phyloP scores from a whole-genome alignment of 2,329 filamentous ascomycete genomes.

The Pseudogymnoascus sp. region DNA sequence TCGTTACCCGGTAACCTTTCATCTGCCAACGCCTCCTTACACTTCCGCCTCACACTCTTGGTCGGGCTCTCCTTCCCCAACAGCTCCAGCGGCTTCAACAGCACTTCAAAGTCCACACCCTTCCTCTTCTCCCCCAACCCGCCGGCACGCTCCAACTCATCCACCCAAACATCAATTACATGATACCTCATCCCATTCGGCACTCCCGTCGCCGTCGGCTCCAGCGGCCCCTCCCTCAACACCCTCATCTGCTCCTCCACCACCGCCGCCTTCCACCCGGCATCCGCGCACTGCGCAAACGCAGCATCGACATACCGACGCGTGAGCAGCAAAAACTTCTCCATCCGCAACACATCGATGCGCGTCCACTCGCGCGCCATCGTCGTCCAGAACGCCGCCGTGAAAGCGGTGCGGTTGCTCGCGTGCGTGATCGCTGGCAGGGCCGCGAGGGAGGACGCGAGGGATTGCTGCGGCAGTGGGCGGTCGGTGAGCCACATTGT shows the following conservation, averaged over 20 bases:
- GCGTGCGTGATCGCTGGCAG: slow-evolving; percentile 54
- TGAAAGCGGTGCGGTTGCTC: slow-evolving; percentile 36
- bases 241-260: slow-evolving; percentile 39
- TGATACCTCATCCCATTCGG: slow-evolving; percentile 82
- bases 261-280: slow-evolving; percentile 30
- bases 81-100: slow-evolving; percentile 37
- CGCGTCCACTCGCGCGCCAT: slow-evolving; percentile 60
- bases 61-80: slow-evolving; percentile 46
- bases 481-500: slow-evolving; percentile 91
- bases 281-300: slow-evolving; percentile 40
- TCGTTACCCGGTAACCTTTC: slow-evolving; percentile 60
- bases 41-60: slow-evolving; percentile 63
- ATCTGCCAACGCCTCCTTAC: slow-evolving; percentile 63
- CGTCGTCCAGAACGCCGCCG: slow-evolving; percentile 63
- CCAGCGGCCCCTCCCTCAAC: slow-evolving; percentile 36
- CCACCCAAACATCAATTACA: slow-evolving; percentile 81
- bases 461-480: slow-evolving; percentile 73
- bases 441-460: slow-evolving; percentile 67
- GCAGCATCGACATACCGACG: slow-evolving; percentile 68
- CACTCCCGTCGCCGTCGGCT: slow-evolving; percentile 41
- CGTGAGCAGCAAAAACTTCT: slow-evolving; percentile 86
- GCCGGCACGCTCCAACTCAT: slow-evolving; percentile 70
- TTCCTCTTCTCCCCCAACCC: slow-evolving; percentile 36
- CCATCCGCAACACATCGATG: slow-evolving; percentile 69
- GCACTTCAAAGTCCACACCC: slow-evolving; percentile 30